These are phyloP conservation scores for Zychaea mexicana DNA, from an alignment of 371 early-diverging fungal species.

Conservation along the genomic window DNA sequence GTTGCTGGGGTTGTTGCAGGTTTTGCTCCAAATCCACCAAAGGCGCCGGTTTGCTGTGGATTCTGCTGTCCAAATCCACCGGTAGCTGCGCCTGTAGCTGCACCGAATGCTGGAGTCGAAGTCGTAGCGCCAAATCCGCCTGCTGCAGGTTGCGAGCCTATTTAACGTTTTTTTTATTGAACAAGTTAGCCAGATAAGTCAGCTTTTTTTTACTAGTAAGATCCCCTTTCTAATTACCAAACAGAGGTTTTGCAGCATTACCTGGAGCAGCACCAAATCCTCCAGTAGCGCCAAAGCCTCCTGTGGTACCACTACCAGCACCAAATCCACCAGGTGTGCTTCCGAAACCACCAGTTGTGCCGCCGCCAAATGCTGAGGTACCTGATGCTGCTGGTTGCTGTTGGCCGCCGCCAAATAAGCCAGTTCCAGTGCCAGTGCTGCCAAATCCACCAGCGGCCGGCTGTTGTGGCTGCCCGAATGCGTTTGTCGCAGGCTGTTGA, in stretches of 20 bases:
- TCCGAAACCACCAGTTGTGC: constrained; percentile 2
- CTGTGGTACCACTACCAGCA: constrained; percentile 1
- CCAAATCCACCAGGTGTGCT: constrained; percentile 36
- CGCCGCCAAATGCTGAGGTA: background rate
- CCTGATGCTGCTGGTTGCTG: background rate
- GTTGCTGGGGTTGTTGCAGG: constrained; percentile 34
- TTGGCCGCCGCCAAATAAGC: background rate
- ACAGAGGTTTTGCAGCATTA: constrained; percentile 37
- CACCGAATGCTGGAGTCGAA: constrained; percentile 15
- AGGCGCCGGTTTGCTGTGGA: constrained; percentile 23
- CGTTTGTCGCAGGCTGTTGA: background rate
- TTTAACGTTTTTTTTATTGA: too few species aligned
- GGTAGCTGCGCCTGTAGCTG: constrained; percentile 15
- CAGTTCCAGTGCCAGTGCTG: background rate
- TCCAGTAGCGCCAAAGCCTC: constrained; percentile 1
- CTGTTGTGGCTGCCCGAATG: constrained; percentile 5
- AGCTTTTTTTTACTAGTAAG: too few species aligned
- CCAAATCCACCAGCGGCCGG: background rate
- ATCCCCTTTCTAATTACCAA: constrained; percentile 24
- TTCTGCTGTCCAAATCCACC: constrained; percentile 18
- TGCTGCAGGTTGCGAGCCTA: constrained; percentile 20
- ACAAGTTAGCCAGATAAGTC: too few species aligned
- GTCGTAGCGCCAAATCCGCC: constrained; percentile 41
- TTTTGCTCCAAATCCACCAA: constrained; percentile 37
- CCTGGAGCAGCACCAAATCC: background rate